phyloP scores from a whole-genome alignment of 495 filamentous ascomycete genomes.

The Penicillium atrosanguineum region DNA sequence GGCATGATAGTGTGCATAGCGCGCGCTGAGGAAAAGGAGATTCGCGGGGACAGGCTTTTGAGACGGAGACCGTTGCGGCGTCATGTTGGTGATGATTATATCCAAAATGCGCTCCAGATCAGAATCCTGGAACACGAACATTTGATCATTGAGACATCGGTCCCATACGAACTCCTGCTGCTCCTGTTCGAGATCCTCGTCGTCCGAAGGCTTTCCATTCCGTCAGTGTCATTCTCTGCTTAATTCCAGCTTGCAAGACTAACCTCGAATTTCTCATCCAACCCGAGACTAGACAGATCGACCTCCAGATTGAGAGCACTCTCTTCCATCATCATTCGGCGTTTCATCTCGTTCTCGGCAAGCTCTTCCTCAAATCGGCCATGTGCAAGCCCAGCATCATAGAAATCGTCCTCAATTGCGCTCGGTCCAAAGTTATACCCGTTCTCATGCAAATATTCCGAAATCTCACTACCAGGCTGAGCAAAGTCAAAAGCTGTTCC shows the following conservation, averaged over 20 bases:
- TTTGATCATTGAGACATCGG: conserved; percentile 92
- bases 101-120: conserved; percentile 88
- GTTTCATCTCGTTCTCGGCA: conserved; percentile 92
- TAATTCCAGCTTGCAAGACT: conserved; percentile 19
- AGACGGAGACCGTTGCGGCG: conserved; percentile 87
- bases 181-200: conserved; percentile 76
- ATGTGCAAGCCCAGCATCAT: conserved; percentile 87
- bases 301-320: conserved; percentile 97
- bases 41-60: conserved; percentile 98
- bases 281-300: conserved; percentile 89
- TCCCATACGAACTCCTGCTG: conserved; percentile 98
- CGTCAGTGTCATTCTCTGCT: not conserved
- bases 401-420: conserved; percentile 93
- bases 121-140: conserved; percentile 98
- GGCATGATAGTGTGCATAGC: conserved; percentile 96
- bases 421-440: conserved; percentile 86
- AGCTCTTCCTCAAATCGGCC: conserved; percentile 96
- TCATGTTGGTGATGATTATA: conserved; percentile 98
- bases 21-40: conserved; percentile 89
- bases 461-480: conserved; percentile 92
- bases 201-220: conserved; percentile 60
- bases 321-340: conserved; percentile 99
- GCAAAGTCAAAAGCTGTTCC: conserved; percentile 97
- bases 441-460: conserved; percentile 87
- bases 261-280: conserved; percentile 95